phyloP scores from a whole-genome alignment of 495 filamentous ascomycete species.

The Hypoxylon rickii region DNA sequence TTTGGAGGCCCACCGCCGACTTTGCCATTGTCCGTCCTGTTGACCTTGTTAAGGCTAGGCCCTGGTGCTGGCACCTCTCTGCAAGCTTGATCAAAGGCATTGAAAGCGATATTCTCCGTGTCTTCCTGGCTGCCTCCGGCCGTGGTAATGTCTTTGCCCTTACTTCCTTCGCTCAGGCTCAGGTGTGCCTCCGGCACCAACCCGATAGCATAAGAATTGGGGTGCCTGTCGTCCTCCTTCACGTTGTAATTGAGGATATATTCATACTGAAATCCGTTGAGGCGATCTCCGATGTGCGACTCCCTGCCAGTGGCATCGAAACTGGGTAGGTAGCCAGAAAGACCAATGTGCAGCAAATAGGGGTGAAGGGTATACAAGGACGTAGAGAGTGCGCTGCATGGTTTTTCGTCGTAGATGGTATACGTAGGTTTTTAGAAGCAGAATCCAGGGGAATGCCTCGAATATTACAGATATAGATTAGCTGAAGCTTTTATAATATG shows the following conservation, averaged over 20 bases:
- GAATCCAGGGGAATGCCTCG: too few species aligned
- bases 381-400: conserved; percentile 15
- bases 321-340: conserved; percentile 15
- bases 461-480: too few species aligned
- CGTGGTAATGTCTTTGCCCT: neutral
- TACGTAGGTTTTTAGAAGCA: too few species aligned
- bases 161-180: conserved; percentile 1
- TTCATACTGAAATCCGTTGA: conserved; percentile 20
- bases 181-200: conserved; percentile 8
- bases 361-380: conserved; percentile 15
- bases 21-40: neutral
- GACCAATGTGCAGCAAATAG: conserved; percentile 19
- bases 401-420: too few species aligned
- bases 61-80: conserved; percentile 11
- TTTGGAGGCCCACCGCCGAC: neutral
- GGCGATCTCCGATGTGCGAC: conserved; percentile 9
- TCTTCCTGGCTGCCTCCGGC: neutral
- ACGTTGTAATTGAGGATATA: conserved; percentile 18
- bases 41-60: conserved; percentile 11
- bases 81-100: conserved; percentile 9
- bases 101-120: neutral
- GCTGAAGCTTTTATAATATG: too few species aligned
- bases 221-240: conserved; percentile 18
- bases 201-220: conserved; percentile 15
- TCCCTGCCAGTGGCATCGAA: neutral